Evolutionary conservation across 2,329 filamentous ascomycete genomes (phyloP), one percentile per base, ranked within the genome.

Genomic region (Penicillium janthinellum): DNA sequence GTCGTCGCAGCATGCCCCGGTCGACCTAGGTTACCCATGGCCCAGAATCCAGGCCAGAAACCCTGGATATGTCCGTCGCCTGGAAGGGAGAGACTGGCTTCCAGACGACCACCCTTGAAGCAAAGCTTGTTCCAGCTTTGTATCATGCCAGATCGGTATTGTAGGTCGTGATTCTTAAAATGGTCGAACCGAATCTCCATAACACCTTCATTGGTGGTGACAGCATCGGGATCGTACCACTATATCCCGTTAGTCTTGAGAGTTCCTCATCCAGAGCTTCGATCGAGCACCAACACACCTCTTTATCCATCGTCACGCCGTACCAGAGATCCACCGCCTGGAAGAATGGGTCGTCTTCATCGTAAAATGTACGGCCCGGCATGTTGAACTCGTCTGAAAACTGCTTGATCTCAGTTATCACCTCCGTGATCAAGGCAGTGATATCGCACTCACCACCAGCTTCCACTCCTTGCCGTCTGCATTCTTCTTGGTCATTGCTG

Each of bases 1-100:
- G 88, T 90, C 1, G 88, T 89, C 10, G 87, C 84, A 35, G 86
- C 82, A 73, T 89, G 89, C 12, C 88, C 88, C 28, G 88, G 86
- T 64, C 88, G 82, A 39, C 85, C 88, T 22, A 91, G 80, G 68
- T 91, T 91, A 4, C 88, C 88, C 86, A 91, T 90, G 0, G 87
- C 82, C 88, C 88, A 91, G 74, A 90, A 89, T 74, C 88, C 88
- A 44, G 88, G 88, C 88, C 88, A 91, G 75, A 90, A 88, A 58
- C 88, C 88, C 57, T 85, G 82, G 14, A 86, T 83, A 63, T 90
- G 86, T 48, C 88, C 88, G 49, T 81, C 76, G 15, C 88, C 88
- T 14, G 88, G 88, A 5, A 91, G 78, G 4, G 88, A 90, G 54
- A 90, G 86, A 68, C 86, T 88, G 20, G 87, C 87, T 75, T 91